Evolutionary conservation across 768 basidiomycete species (phyloP).

Genomic region (Wakefieldia striispora): DNA sequence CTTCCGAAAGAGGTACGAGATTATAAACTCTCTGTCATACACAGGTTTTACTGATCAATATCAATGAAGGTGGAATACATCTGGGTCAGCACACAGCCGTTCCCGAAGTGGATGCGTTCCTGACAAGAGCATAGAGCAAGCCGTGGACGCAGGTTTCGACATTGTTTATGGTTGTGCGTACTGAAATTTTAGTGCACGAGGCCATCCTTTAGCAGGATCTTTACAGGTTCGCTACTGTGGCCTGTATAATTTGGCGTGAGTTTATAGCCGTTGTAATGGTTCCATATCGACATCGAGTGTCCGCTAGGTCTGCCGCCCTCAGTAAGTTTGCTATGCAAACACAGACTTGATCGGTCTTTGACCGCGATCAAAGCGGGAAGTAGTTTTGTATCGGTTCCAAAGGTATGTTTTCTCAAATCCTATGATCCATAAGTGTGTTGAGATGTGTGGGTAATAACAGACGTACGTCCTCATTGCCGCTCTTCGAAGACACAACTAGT

Average conservation of each 20-base stretch:
- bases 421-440: neutral
- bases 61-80: slow-evolving; percentile 6
- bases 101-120: neutral
- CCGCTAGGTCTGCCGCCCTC: no score
- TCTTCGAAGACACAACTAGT: no score
- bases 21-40: neutral
- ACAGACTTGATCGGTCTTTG: neutral
- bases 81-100: slow-evolving; percentile 1
- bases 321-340: neutral
- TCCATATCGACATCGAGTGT: no score
- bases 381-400: neutral
- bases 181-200: neutral
- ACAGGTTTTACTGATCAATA: neutral
- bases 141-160: slow-evolving; percentile 10
- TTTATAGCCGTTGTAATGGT: no score
- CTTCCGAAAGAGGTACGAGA: slow-evolving; percentile 8
- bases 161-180: slow-evolving; percentile 10
- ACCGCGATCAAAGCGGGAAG: neutral
- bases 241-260: no score
- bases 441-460: neutral
- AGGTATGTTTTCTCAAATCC: neutral
- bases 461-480: neutral
- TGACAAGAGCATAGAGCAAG: slow-evolving; percentile 3
- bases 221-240: no score
- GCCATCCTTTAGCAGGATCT: neutral